Conservation (phyloP, 345 rosid genomes). For the Populus nigra region DNA sequence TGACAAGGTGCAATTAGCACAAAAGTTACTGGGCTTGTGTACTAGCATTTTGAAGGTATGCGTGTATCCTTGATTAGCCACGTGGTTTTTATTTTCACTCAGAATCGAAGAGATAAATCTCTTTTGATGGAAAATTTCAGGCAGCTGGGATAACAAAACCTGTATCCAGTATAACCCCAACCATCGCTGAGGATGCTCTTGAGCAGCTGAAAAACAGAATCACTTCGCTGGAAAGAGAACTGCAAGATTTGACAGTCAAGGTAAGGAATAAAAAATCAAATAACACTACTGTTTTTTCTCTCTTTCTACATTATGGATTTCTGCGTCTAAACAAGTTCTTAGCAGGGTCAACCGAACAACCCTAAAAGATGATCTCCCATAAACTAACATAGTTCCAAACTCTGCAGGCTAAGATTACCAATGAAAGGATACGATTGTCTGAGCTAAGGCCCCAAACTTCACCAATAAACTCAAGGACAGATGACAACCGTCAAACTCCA, state of each 20-base stretch:
- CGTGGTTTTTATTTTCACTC: neutral
- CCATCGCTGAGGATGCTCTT: constrained; percentile 76
- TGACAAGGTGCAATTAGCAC: constrained; percentile 62
- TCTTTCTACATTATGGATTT: neutral
- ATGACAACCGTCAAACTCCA: constrained; percentile 38
- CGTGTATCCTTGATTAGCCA: neutral
- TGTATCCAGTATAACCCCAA: constrained; percentile 52
- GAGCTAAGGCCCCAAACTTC: constrained; percentile 52
- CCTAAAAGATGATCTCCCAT: too few species aligned
- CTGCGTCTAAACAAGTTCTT: neutral
- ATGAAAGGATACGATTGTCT: constrained; percentile 50
- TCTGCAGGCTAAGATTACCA: constrained; percentile 44
- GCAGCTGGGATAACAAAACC: constrained; percentile 61
- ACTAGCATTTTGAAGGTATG: constrained; percentile 68
- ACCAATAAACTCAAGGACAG: constrained; percentile 37
- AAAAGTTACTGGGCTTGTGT: constrained; percentile 60
- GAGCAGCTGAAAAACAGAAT: constrained; percentile 58
- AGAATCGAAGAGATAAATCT: neutral
- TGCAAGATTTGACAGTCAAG: constrained; percentile 57
- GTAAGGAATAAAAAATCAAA: constrained; percentile 23
- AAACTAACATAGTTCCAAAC: neutral
- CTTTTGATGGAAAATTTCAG: constrained; percentile 31
- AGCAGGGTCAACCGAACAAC: neutral
- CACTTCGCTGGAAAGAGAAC: constrained; percentile 58
- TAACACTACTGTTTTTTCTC: neutral